Conservation (phyloP, 2,329 filamentous ascomycete species). For the Sporothrix sp. region DNA sequence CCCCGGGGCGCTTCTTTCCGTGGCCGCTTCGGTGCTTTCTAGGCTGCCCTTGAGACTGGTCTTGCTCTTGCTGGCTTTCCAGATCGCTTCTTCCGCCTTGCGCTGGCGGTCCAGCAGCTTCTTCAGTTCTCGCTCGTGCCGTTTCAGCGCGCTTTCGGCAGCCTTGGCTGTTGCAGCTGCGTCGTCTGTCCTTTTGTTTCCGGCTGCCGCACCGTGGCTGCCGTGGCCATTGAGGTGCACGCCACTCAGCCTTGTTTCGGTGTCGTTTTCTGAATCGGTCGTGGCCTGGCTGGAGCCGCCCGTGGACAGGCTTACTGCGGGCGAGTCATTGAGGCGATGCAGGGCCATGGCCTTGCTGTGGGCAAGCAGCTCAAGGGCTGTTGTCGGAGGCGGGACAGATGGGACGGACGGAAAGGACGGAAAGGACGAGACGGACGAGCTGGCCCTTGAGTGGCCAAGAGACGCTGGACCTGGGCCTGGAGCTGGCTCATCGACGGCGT, state of each 20-base stretch:
- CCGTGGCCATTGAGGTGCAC: too few species aligned
- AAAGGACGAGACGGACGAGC: too few species aligned
- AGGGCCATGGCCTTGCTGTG: neutral
- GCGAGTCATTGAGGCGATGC: neutral
- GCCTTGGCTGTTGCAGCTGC: slow-evolving; percentile 9
- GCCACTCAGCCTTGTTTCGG: too few species aligned
- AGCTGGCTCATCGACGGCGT: too few species aligned
- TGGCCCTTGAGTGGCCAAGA: too few species aligned
- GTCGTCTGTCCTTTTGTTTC: neutral
- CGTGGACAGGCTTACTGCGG: neutral
- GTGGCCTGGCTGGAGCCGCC: neutral
- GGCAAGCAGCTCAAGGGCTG: neutral
- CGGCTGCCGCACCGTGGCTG: neutral
- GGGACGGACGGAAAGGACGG: neutral
- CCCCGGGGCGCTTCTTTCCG: too few species aligned
- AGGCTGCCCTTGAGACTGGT: too few species aligned
- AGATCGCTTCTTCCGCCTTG: neutral
- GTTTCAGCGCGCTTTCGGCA: slow-evolving; percentile 22
- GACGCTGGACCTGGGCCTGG: too few species aligned
- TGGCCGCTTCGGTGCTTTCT: too few species aligned
- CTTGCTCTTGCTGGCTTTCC: slow-evolving; percentile 38
- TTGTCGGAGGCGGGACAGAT: neutral
- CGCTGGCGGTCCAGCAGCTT: slow-evolving; percentile 52
- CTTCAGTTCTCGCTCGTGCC: slow-evolving; percentile 53
- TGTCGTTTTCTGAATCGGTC: slow-evolving; percentile 2